Evolutionary conservation across 2,329 filamentous ascomycete genomes (phyloP).

Genomic region (Scleromitrula shiraiana): DNA sequence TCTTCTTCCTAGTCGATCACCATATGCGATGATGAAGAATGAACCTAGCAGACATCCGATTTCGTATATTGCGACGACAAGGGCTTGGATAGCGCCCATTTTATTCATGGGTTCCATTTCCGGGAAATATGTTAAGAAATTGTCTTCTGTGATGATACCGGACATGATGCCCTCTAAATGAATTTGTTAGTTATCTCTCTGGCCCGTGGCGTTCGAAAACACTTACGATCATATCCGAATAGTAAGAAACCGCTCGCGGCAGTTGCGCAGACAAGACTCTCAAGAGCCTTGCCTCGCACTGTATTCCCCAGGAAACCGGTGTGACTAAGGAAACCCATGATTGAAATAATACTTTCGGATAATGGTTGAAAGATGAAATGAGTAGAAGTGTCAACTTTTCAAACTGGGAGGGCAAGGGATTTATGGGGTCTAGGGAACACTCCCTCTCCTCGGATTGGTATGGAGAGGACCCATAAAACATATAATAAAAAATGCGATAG

Average conservation of each 20-base stretch:
- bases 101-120: conserved; percentile 20
- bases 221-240: conserved; percentile 12
- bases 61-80: conserved; percentile 49
- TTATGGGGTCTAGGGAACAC: conserved; percentile 7
- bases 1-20: conserved; percentile 49
- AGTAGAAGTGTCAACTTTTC: not conserved
- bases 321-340: conserved; percentile 8
- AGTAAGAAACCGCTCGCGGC: conserved; percentile 9
- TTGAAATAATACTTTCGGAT: not conserved
- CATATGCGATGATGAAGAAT: conserved; percentile 48
- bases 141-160: conserved; percentile 42
- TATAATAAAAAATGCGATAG: not conserved
- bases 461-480: conserved; percentile 3
- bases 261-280: conserved; percentile 9
- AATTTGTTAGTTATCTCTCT: not conserved
- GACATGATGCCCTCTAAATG: conserved; percentile 9
- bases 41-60: conserved; percentile 50
- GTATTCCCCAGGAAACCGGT: conserved; percentile 6
- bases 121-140: conserved; percentile 31
- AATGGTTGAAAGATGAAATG: not conserved
- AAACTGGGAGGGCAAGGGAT: not conserved
- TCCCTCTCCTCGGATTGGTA: not conserved
- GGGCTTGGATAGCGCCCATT: conserved; percentile 32
- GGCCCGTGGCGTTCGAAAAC: not conserved
- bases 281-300: conserved; percentile 7